Evolutionary conservation across 495 filamentous ascomycete species (phyloP).

Genomic region (Talaromyces thailandensis): DNA sequence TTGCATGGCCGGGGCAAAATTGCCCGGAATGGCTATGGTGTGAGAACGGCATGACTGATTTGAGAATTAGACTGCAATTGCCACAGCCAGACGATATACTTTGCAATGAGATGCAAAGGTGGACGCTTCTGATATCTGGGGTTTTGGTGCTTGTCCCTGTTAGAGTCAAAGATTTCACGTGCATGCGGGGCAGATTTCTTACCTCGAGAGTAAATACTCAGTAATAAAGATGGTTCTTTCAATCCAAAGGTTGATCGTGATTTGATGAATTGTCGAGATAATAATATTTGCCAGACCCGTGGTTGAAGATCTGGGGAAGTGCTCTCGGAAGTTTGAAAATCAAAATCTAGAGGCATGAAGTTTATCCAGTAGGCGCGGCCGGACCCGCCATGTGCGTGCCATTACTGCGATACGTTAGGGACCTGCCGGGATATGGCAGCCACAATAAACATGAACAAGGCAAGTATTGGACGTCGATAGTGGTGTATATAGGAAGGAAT

Average conservation of each 20-base stretch:
- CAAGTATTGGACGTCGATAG: not conserved
- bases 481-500: not conserved
- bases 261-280: not conserved
- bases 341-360: not conserved
- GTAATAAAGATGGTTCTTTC: not conserved
- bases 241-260: not conserved
- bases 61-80: not conserved
- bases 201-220: not conserved
- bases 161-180: not conserved
- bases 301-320: not conserved
- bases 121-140: not conserved
- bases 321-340: not conserved
- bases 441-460: not conserved
- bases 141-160: not conserved
- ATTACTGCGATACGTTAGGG: not conserved
- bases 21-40: conserved; percentile 98
- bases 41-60: conserved; percentile 75
- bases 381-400: not conserved
- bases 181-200: not conserved
- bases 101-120: not conserved
- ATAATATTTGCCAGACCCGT: not conserved
- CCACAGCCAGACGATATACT: not conserved
- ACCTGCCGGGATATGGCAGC: not conserved
- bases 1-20: conserved; percentile 87
- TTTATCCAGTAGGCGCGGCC: conserved; percentile 1